Conservation (phyloP, 306 rosid genomes). For the Prunus mume region DNA sequence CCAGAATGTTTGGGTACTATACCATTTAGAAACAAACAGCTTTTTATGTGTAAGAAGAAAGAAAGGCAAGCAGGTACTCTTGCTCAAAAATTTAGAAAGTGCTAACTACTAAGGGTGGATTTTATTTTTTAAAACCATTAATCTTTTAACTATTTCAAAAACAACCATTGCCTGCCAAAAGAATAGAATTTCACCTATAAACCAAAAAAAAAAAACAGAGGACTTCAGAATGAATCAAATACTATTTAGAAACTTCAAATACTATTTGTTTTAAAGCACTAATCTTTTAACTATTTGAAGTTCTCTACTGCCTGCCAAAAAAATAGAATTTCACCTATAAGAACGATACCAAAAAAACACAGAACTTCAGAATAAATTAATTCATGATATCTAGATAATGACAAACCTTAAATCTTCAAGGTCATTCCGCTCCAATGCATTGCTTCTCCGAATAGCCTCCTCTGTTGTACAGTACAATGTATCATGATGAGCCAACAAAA, state of each 20-base stretch:
- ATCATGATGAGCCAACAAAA: conserved; percentile 26
- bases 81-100: background rate
- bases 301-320: background rate
- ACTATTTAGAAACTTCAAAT: too few relatives aligned
- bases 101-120: background rate
- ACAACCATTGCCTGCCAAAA: background rate
- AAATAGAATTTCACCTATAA: background rate
- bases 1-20: background rate
- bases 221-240: background rate
- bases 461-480: conserved; percentile 50
- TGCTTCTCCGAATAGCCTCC: conserved; percentile 76
- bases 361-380: background rate
- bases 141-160: background rate
- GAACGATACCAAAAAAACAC: background rate
- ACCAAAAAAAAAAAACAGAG: background rate
- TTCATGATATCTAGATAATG: conserved; percentile 13
- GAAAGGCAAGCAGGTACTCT: background rate
- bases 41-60: background rate
- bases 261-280: background rate
- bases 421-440: conserved; percentile 59
- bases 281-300: background rate
- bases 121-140: too few relatives aligned
- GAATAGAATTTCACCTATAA: background rate
- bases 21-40: background rate
- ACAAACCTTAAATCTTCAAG: conserved; percentile 56